These are phyloP conservation scores for Cladorrhinum sp. DNA, from an alignment of 2,329 filamentous ascomycete species.

Conservation along the genomic window DNA sequence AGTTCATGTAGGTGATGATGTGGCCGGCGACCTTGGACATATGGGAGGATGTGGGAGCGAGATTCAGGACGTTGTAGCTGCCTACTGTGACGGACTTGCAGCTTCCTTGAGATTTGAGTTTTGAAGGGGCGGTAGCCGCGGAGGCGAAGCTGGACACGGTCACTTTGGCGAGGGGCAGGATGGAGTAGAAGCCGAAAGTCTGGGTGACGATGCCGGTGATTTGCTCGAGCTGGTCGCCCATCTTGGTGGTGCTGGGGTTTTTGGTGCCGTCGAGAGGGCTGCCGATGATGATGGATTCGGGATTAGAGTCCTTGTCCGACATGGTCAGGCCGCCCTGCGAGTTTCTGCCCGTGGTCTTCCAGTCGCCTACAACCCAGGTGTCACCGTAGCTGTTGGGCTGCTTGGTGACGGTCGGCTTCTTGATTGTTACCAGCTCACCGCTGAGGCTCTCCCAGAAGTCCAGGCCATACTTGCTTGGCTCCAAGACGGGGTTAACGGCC, in stretches of 20 bases:
- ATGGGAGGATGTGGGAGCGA: constrained; percentile 54
- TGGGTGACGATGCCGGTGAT: constrained; percentile 68
- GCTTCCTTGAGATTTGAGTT: constrained; percentile 50
- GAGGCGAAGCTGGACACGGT: constrained; percentile 46
- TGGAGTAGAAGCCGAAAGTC: constrained; percentile 65
- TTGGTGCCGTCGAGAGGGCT: constrained; percentile 61
- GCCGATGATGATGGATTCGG: constrained; percentile 65
- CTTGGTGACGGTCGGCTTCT: constrained; percentile 52
- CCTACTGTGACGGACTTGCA: constrained; percentile 63
- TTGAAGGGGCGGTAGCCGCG: constrained; percentile 47
- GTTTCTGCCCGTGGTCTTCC: constrained; percentile 61
- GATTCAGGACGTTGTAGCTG: constrained; percentile 69
- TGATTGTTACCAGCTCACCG: constrained; percentile 65
- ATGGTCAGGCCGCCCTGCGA: constrained; percentile 62
- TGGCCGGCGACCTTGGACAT: constrained; percentile 59
- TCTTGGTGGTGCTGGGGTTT: constrained; percentile 57
- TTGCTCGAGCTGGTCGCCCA: constrained; percentile 62
- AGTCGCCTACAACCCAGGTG: constrained; percentile 66
- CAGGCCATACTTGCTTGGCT: constrained; percentile 61
- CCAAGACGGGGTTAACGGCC: constrained; percentile 55
- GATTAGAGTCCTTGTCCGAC: constrained; percentile 60
- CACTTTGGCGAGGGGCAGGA: constrained; percentile 61
- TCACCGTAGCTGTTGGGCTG: constrained; percentile 65
- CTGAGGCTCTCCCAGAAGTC: constrained; percentile 72
- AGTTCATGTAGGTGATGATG: constrained; percentile 61